A percentile compares a stretch with the other conserved stretches of the same genome.
Conservation (phyloP, 495 filamentous ascomycete species). For the Filosporella fistucella region DNA sequence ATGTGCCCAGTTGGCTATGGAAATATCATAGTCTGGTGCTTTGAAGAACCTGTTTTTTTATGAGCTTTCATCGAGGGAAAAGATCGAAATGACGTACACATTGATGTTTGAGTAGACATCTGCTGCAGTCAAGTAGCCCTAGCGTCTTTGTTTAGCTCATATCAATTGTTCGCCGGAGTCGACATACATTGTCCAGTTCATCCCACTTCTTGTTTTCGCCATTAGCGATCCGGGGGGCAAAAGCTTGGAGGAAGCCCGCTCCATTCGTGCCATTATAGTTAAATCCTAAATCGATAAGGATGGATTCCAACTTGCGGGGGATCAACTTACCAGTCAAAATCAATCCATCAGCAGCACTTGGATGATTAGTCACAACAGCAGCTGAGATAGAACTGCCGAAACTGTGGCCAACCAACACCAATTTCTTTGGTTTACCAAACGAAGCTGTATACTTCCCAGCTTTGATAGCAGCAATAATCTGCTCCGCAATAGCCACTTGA, state of each 20-base stretch:
- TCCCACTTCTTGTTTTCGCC: conserved; percentile 2
- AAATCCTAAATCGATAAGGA: conserved; percentile 15
- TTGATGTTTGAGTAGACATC: conserved; percentile 24
- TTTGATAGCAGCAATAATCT: conserved; percentile 22
- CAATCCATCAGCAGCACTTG: conserved; percentile 25
- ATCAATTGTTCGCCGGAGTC: conserved; percentile 10
- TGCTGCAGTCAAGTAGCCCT: conserved; percentile 28
- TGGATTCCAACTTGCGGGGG: background rate
- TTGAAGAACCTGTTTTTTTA: conserved; percentile 30
- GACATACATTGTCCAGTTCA: conserved; percentile 15
- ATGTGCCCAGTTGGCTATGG: conserved; percentile 25
- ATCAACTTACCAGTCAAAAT: conserved; percentile 23
- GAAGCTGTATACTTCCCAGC: conserved; percentile 22
- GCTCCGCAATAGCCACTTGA: conserved; percentile 22
- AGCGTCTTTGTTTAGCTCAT: conserved; percentile 1
- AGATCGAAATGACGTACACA: conserved; percentile 6
- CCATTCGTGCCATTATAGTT: conserved; percentile 14
- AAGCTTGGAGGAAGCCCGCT: conserved; percentile 1
- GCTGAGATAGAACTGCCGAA: conserved; percentile 31
- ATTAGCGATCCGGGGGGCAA: conserved; percentile 6
- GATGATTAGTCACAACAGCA: conserved; percentile 15
- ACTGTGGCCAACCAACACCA: conserved; percentile 53
- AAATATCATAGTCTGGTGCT: conserved; percentile 24
- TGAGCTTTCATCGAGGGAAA: background rate
- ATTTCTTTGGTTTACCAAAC: conserved; percentile 32